Base-by-base conservation (phyloP, 2,329 filamentous ascomycete species). In the Mycogone perniciosa region DNA sequence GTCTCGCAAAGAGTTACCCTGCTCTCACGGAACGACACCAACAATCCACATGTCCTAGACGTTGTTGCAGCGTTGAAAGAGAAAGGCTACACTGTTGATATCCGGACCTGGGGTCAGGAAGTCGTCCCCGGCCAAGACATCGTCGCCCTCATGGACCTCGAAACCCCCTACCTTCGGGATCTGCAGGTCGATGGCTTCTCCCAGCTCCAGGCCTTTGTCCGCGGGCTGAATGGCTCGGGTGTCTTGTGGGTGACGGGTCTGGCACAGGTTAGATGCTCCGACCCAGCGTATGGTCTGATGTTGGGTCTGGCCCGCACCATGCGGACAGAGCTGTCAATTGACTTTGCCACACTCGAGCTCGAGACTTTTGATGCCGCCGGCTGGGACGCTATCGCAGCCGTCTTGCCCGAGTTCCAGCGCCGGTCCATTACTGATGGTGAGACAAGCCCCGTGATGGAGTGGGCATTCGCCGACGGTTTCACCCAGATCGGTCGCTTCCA, bases 231-330 rank as follows among this genome's bases (percentile, higher is more conserved):
- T 11, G 13, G 30, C 10, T 31, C 47, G 3, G 46, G 49, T 13
- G 29, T 52, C 55, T 50, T 65, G 8, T 66, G 63, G 63, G 39
- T 64, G 4, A 50, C 47, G 2, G 13, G 27, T 37, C 40, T 33
- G 10, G 31, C 40, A 13, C 38, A 38, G 41, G 27, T 44, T 1
- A 34, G 35, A 20, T 47, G 45, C 29, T 31, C 26, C 9, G 40
- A 50, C 40, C 47, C 47, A 6, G 9, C 11, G 11, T 35, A 50
- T 27, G 47, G 9, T 0, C 55, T 58, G 8, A 44, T 52, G 0
- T 47, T 64, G 30, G 64, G 64, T 2, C 30, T 58, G 0, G 52
- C 56, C 2, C 52, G 63, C 3, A 58, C 56, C 1, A 49, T 65
- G 4, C 59, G 61, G 10, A 51, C 52, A 4, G 63, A 65, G 49